phyloP scores from a whole-genome alignment of 257 asterid genomes.

The Cinchona pubescens region DNA sequence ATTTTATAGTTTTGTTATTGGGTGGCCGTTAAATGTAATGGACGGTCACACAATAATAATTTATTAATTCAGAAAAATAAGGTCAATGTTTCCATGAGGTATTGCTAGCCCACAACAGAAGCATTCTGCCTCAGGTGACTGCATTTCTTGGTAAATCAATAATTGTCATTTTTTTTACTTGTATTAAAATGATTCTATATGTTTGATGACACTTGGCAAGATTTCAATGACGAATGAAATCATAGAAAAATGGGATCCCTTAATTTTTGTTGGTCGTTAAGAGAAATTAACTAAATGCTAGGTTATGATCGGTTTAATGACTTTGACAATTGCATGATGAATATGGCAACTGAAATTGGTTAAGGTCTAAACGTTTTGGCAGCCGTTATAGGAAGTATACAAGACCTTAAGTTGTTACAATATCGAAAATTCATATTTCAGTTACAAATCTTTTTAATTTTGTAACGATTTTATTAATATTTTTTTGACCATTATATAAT shows the following conservation, averaged over 20 bases:
- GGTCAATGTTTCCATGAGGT: conserved; percentile 38
- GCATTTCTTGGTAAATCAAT: not conserved
- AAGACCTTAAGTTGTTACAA: not conserved
- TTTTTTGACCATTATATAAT: too few species aligned
- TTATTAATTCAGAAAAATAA: too few species aligned
- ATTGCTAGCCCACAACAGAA: conserved; percentile 30
- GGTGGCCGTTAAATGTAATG: conserved; percentile 41
- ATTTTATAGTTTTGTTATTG: conserved; percentile 4
- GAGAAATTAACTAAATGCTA: not conserved
- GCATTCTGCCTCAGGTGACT: conserved; percentile 15
- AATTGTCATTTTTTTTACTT: not conserved
- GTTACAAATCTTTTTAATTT: too few species aligned
- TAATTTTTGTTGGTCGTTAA: not conserved
- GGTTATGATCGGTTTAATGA: not conserved
- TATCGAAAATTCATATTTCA: too few species aligned
- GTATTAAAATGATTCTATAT: not conserved
- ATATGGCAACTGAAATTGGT: too few species aligned
- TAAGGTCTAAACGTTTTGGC: too few species aligned
- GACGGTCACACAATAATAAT: conserved; percentile 44
- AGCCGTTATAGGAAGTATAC: too few species aligned
- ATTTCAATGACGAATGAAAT: not conserved
- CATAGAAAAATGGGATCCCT: not conserved
- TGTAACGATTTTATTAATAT: too few species aligned
- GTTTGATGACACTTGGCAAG: not conserved
- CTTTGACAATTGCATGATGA: not conserved